Evolutionary conservation across 2,329 filamentous ascomycete genomes (phyloP).

Genomic region (Neopestalotiopsis sp.): DNA sequence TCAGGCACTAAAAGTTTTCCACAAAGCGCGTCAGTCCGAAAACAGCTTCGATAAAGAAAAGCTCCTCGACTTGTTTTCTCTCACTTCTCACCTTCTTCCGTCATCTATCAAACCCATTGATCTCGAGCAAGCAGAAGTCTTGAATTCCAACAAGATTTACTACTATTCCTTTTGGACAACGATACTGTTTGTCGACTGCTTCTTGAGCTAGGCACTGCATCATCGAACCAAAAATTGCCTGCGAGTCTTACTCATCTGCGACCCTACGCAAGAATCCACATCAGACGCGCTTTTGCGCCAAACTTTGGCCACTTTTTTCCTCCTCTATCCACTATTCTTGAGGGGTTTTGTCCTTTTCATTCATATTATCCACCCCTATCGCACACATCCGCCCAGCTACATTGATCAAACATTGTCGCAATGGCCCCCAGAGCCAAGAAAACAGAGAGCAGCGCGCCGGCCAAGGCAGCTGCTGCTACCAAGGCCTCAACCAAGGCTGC

Average conservation of each 20-base stretch:
- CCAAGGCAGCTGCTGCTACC: constrained; percentile 18
- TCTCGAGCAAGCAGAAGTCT: neutral
- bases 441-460: neutral
- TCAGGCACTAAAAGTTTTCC: constrained; percentile 16
- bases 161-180: neutral
- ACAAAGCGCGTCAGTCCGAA: constrained; percentile 16
- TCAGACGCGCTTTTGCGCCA: neutral
- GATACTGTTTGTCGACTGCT: neutral
- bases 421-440: constrained; percentile 21
- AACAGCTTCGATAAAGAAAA: constrained; percentile 13
- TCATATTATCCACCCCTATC: constrained; percentile 5
- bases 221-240: neutral
- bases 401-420: constrained; percentile 22
- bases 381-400: neutral
- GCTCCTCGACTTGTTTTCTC: constrained; percentile 4
- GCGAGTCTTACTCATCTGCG: constrained; percentile 2
- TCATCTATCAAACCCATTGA: constrained; percentile 6
- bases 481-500: constrained; percentile 24
- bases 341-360: constrained; percentile 4
- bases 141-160: neutral
- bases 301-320: neutral
- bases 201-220: neutral
- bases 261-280: neutral
- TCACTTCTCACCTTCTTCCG: too few species aligned
- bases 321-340: neutral